These are phyloP conservation scores for Russula sp. DNA, from an alignment of 768 basidiomycete genomes.

Conservation along the genomic window DNA sequence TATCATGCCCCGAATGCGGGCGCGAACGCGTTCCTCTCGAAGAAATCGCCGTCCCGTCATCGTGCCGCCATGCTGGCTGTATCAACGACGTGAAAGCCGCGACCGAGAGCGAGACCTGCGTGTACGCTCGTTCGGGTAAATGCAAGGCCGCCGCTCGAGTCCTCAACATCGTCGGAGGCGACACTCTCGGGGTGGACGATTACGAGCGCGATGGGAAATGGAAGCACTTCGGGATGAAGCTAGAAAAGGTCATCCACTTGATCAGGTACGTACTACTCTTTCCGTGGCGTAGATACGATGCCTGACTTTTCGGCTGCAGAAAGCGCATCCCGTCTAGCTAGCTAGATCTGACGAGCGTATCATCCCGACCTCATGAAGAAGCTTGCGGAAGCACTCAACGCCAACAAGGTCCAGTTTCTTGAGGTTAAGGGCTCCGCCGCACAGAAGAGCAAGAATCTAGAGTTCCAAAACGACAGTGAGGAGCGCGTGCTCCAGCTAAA, in stretches of 20 bases:
- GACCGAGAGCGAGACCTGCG: constrained; percentile 77
- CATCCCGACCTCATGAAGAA: constrained; percentile 88
- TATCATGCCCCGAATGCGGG: constrained; percentile 60
- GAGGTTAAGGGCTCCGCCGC: constrained; percentile 77
- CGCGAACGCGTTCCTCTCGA: constrained; percentile 49
- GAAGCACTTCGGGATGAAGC: constrained; percentile 75
- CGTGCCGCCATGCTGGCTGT: constrained; percentile 89
- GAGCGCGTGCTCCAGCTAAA: constrained; percentile 82
- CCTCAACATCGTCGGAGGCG: constrained; percentile 77
- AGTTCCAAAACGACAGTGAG: constrained; percentile 77
- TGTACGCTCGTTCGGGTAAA: constrained; percentile 58
- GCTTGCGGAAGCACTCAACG: constrained; percentile 72
- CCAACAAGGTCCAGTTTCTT: constrained; percentile 66
- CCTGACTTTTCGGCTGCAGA: constrained; percentile 33
- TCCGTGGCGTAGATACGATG: background rate
- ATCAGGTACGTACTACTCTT: constrained; percentile 53
- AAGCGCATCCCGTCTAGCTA: constrained; percentile 55
- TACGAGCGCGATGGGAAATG: constrained; percentile 59
- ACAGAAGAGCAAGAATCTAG: constrained; percentile 74
- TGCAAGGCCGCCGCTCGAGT: constrained; percentile 77
- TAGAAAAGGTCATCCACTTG: constrained; percentile 68
- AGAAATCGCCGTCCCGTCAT: constrained; percentile 80
- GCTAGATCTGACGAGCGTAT: constrained; percentile 78
- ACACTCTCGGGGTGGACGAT: constrained; percentile 76
- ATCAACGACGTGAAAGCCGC: constrained; percentile 61